Evolutionary conservation across 148 eudicot species (phyloP).

Genomic region (Rhododendron simsii): DNA sequence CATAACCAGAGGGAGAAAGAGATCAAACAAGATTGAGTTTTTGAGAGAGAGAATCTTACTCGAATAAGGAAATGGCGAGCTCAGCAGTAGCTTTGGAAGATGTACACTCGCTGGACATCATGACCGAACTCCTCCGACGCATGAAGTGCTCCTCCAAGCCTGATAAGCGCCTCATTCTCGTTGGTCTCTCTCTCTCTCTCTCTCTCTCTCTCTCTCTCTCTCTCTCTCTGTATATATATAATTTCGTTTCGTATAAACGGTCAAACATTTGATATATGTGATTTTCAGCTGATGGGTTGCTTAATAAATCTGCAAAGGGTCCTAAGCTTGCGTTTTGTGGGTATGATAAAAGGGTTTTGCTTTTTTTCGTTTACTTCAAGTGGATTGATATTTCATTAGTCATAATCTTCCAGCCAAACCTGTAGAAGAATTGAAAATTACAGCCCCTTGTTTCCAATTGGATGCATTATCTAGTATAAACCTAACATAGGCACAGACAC

Average conservation of each 20-base stretch:
- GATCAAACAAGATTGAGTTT: not conserved
- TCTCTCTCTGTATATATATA: too few relatives aligned
- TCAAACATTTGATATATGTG: not conserved
- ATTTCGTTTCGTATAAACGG: not conserved
- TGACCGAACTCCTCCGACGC: constrained; percentile 92
- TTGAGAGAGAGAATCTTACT: not conserved
- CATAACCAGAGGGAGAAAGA: not conserved
- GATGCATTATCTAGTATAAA: not conserved
- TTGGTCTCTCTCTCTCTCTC: constrained; percentile 25
- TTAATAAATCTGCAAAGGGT: not conserved
- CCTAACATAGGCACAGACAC: not conserved
- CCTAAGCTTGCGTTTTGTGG: not conserved
- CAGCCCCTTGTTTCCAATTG: not conserved
- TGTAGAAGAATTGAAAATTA: not conserved
- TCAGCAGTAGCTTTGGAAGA: constrained; percentile 58
- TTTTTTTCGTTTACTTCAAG: not conserved
- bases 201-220: not conserved
- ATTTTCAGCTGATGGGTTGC: not conserved
- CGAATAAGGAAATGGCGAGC: constrained; percentile 23
- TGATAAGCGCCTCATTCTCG: constrained; percentile 90
- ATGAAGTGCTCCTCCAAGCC: constrained; percentile 83
- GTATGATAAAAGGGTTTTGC: not conserved
- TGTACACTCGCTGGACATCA: constrained; percentile 59
- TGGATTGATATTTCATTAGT: not conserved
- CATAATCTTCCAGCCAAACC: not conserved